Percentiles rank a stretch among this genome's conserved stretches.
Conservation (phyloP, 805 yeast species). For the Debaryomyces hansenii region DNA sequence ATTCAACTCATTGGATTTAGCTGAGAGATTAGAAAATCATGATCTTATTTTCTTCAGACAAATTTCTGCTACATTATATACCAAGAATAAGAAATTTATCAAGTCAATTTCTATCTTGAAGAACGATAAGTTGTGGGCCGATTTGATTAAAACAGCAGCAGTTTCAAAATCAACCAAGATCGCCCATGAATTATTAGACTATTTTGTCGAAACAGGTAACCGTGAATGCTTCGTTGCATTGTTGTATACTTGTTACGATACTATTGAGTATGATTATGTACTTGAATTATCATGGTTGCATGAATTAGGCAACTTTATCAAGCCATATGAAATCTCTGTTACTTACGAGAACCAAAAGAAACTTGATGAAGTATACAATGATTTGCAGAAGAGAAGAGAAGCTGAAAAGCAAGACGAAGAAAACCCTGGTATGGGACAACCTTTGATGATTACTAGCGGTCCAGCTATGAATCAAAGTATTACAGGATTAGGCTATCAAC, state of each 20-base stretch:
- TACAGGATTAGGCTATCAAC: constrained; percentile 60
- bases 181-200: constrained; percentile 83
- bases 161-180: constrained; percentile 74
- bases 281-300: constrained; percentile 91
- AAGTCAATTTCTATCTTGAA: constrained; percentile 87
- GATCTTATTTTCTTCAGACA: constrained; percentile 90
- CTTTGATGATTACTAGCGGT: constrained; percentile 83
- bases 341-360: constrained; percentile 75
- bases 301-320: constrained; percentile 76
- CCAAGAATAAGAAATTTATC: constrained; percentile 90
- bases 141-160: constrained; percentile 90
- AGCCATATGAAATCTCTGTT: constrained; percentile 87
- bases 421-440: constrained; percentile 55
- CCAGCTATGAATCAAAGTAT: constrained; percentile 29
- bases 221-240: constrained; percentile 93
- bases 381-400: constrained; percentile 68
- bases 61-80: constrained; percentile 90
- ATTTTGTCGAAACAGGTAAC: constrained; percentile 96
- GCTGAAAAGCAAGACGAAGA: constrained; percentile 49
- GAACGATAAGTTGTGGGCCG: constrained; percentile 91
- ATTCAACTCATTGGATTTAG: constrained; percentile 89
- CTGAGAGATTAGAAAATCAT: constrained; percentile 90
- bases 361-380: constrained; percentile 63
- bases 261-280: constrained; percentile 79
- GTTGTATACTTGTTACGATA: constrained; percentile 79